A percentile compares a stretch with the other conserved stretches of the same genome.
phyloP scores from a whole-genome alignment of 2,329 filamentous ascomycete species.

The Aureobasidium musti region DNA sequence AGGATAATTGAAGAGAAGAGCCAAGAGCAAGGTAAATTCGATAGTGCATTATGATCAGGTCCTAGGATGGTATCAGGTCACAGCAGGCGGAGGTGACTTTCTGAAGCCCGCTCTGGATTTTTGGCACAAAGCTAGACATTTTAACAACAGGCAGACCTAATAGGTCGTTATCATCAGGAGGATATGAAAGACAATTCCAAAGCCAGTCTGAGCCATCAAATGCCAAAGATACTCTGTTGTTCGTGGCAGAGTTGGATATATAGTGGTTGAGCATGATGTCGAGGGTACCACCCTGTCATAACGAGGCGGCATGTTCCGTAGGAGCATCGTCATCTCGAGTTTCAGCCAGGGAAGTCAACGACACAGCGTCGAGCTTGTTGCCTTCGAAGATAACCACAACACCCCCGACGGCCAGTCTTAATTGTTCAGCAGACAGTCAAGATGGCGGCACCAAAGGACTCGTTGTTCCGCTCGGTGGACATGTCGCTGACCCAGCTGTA shows the following conservation, averaged over 20 bases:
- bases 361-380: slow-evolving; percentile 22
- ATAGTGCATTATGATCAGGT: too few species aligned
- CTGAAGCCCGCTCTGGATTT: too few species aligned
- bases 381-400: slow-evolving; percentile 10
- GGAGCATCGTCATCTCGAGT: background rate
- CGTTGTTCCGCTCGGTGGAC: slow-evolving; percentile 98
- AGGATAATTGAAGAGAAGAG: too few species aligned
- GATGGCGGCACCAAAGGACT: slow-evolving; percentile 72
- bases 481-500: slow-evolving; percentile 99
- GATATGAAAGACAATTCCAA: too few species aligned
- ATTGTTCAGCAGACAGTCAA: slow-evolving; percentile 33
- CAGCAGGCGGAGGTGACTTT: background rate
- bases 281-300: background rate
- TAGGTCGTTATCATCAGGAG: too few species aligned
- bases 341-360: slow-evolving; percentile 22
- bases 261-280: background rate
- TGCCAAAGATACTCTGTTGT: background rate
- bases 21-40: too few species aligned
- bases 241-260: background rate
- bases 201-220: background rate
- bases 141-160: background rate
- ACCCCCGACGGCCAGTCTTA: background rate
- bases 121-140: background rate
- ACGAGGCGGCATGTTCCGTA: background rate
- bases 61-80: too few species aligned